phyloP scores from a whole-genome alignment of 139 green algal genomes.

The Coelastrella sp. region DNA sequence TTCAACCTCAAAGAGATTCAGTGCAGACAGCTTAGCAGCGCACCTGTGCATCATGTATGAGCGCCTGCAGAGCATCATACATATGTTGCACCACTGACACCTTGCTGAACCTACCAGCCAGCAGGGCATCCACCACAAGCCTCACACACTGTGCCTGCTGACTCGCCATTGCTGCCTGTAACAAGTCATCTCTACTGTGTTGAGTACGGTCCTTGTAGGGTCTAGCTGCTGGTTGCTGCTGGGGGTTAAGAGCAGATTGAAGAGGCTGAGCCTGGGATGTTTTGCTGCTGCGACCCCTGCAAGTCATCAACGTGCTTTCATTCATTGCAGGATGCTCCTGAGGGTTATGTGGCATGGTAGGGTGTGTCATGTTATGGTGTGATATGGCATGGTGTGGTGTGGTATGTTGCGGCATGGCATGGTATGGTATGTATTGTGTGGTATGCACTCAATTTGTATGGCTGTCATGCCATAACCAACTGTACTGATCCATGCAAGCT shows the following conservation, averaged over 20 bases:
- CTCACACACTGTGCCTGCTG: slow-evolving; percentile 44
- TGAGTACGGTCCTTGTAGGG: not conserved
- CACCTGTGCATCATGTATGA: slow-evolving; percentile 44
- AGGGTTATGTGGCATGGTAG: too few relatives aligned
- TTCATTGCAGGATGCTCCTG: too few relatives aligned
- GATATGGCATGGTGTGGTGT: too few relatives aligned
- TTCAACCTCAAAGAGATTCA: not conserved
- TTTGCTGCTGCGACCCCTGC: not conserved
- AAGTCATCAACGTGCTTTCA: not conserved
- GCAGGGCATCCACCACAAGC: slow-evolving; percentile 41
- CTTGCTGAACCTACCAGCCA: slow-evolving; percentile 41
- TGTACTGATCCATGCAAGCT: too few relatives aligned
- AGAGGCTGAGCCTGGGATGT: not conserved
- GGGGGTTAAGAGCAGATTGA: not conserved
- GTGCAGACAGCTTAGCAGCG: not conserved
- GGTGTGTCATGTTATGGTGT: too few relatives aligned
- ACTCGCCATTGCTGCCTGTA: slow-evolving; percentile 33
- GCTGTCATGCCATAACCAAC: too few relatives aligned
- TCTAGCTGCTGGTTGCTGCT: not conserved
- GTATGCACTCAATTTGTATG: too few relatives aligned
- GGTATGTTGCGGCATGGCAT: too few relatives aligned
- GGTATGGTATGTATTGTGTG: too few relatives aligned
- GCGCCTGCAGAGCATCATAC: slow-evolving; percentile 47
- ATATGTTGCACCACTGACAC: slow-evolving; percentile 40
- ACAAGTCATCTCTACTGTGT: not conserved